Evolutionary conservation across 129 eudicot genomes (phyloP).

Genomic region (Oenanthe sinensis): DNA sequence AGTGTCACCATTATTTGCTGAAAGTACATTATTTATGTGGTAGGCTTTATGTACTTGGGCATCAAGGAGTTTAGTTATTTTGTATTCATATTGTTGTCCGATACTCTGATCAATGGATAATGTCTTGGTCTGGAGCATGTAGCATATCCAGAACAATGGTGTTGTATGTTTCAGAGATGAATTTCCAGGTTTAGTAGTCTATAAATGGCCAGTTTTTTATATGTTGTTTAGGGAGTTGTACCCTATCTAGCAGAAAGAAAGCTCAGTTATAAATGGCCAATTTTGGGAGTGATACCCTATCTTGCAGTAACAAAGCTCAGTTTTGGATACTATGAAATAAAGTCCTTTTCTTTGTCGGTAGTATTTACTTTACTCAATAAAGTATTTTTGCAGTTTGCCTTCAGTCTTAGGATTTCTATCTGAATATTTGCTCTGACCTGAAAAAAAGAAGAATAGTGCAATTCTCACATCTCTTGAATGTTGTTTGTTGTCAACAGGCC

Average conservation of each 20-base stretch:
- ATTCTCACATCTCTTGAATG: neutral
- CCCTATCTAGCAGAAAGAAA: neutral
- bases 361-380: neutral
- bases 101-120: neutral
- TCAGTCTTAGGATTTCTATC: neutral
- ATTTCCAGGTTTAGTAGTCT: neutral
- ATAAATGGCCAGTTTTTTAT: too few species aligned
- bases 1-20: neutral
- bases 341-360: neutral
- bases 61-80: neutral
- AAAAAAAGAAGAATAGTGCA: neutral
- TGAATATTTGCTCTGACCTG: neutral
- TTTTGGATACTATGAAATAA: too few species aligned
- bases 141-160: neutral
- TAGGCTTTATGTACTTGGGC: neutral
- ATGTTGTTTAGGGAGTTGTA: neutral
- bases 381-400: neutral
- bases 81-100: neutral
- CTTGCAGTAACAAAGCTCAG: neutral
- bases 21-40: neutral
- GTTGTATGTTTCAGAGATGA: neutral
- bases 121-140: neutral
- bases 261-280: neutral
- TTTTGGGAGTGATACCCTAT: neutral
- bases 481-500: conserved; percentile 38